Percentiles rank a stretch among this genome's conserved stretches.
These are phyloP conservation scores for Cladosporium sphaerospermum DNA, from an alignment of 2,329 filamentous ascomycete genomes.

Conservation along the genomic window DNA sequence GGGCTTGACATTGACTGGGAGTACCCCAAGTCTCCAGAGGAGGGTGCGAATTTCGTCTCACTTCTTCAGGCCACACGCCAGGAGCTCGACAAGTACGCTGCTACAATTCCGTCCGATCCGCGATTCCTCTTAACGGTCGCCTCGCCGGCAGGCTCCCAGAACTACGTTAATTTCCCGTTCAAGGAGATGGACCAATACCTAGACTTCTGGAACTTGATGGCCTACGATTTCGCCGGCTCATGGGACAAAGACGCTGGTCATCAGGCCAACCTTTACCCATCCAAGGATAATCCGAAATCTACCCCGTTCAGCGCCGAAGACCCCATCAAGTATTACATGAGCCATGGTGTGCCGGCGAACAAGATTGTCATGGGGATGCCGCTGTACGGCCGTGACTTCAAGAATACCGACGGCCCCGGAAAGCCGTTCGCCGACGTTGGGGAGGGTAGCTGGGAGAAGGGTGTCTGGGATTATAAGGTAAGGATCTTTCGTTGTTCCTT, in stretches of 20 bases:
- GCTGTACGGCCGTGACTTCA: slow-evolving; percentile 79
- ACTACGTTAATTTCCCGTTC: slow-evolving; percentile 37
- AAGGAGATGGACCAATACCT: slow-evolving; percentile 32
- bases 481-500: background rate
- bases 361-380: slow-evolving; percentile 89
- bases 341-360: slow-evolving; percentile 48
- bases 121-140: slow-evolving; percentile 39
- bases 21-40: slow-evolving; percentile 35
- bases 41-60: slow-evolving; percentile 34
- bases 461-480: slow-evolving; percentile 51
- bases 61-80: slow-evolving; percentile 31
- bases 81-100: slow-evolving; percentile 36
- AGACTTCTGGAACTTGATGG: slow-evolving; percentile 45
- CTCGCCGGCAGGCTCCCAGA: slow-evolving; percentile 35
- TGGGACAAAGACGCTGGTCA: slow-evolving; percentile 70
- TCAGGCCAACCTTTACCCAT: slow-evolving; percentile 68
- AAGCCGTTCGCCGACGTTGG: slow-evolving; percentile 62
- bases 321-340: slow-evolving; percentile 64
- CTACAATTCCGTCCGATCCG: slow-evolving; percentile 26
- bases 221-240: slow-evolving; percentile 57
- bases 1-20: slow-evolving; percentile 45
- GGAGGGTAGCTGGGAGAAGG: slow-evolving; percentile 72
- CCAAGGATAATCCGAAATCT: slow-evolving; percentile 47
- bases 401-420: slow-evolving; percentile 68
- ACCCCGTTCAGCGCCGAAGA: slow-evolving; percentile 72